These are phyloP conservation scores for Sordariomycetes sp. DNA, from an alignment of 2,329 filamentous ascomycete genomes.

Conservation along the genomic window DNA sequence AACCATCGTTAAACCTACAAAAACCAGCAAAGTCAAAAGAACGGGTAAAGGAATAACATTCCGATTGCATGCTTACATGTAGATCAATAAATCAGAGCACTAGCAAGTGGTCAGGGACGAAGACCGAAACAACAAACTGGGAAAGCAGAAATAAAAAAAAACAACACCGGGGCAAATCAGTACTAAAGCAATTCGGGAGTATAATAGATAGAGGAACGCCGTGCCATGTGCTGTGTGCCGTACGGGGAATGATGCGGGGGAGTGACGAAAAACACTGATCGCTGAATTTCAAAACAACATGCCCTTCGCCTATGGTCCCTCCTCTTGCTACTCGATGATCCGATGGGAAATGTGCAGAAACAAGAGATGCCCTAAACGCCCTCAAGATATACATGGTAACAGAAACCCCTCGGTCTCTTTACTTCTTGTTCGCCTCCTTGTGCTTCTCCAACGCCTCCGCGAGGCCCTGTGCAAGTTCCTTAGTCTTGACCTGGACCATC, in stretches of 20 bases:
- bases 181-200: background rate
- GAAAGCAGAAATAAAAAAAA: background rate
- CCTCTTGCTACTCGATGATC: background rate
- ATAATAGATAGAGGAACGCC: background rate
- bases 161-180: background rate
- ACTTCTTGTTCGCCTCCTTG: constrained; percentile 39
- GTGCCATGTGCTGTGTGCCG: background rate
- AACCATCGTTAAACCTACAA: background rate
- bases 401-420: background rate
- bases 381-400: background rate
- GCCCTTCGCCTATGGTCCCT: background rate
- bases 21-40: background rate
- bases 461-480: constrained; percentile 40
- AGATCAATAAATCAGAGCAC: background rate
- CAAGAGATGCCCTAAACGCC: background rate
- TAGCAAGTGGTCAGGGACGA: no score
- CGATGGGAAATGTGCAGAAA: background rate
- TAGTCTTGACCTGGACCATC: constrained; percentile 59
- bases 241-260: background rate
- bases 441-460: constrained; percentile 35
- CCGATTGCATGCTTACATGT: background rate
- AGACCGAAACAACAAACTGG: background rate
- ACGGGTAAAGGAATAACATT: background rate
- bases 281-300: background rate
- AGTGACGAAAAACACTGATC: background rate